Percentiles rank a stretch among this genome's conserved stretches.
phyloP scores from a whole-genome alignment of 2,329 filamentous ascomycete genomes.

The Paraphaeosphaeria sporulosa region DNA sequence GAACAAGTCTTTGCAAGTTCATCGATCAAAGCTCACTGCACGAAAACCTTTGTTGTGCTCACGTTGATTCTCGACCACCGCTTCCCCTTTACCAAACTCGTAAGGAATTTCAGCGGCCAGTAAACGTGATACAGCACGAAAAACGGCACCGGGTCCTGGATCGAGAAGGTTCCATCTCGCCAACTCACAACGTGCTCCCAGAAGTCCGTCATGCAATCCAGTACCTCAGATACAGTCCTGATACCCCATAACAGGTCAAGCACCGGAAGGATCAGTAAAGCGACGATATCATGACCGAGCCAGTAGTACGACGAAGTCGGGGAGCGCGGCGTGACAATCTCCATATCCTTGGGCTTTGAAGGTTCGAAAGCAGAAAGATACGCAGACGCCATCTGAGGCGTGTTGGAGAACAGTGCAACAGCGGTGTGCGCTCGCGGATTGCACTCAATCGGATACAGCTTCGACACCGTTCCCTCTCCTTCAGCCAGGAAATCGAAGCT shows the following conservation, averaged over 20 bases:
- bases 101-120: conserved; percentile 62
- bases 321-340: conserved; percentile 29
- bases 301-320: conserved; percentile 62
- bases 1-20: no score
- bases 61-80: conserved; percentile 73
- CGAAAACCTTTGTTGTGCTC: conserved; percentile 69
- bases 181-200: conserved; percentile 54
- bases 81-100: conserved; percentile 53
- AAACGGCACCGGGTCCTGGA: conserved; percentile 60
- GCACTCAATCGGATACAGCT: conserved; percentile 73
- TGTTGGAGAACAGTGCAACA: conserved; percentile 63
- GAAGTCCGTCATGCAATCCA: conserved; percentile 43
- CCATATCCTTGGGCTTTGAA: conserved; percentile 12
- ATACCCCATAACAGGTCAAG: conserved; percentile 30
- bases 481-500: conserved; percentile 75
- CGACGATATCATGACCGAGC: conserved; percentile 71
- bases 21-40: not conserved
- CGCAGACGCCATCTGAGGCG: conserved; percentile 35
- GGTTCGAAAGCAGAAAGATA: conserved; percentile 36
- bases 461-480: conserved; percentile 47
- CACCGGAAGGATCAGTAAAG: conserved; percentile 54
- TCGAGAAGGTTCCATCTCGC: conserved; percentile 59
- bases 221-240: conserved; percentile 27
- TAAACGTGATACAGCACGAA: conserved; percentile 62
- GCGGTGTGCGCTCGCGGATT: conserved; percentile 75